Evolutionary conservation across 768 basidiomycete genomes (phyloP), one percentile per base, ranked within the genome.

Genomic region (Gymnopilus dilepis): DNA sequence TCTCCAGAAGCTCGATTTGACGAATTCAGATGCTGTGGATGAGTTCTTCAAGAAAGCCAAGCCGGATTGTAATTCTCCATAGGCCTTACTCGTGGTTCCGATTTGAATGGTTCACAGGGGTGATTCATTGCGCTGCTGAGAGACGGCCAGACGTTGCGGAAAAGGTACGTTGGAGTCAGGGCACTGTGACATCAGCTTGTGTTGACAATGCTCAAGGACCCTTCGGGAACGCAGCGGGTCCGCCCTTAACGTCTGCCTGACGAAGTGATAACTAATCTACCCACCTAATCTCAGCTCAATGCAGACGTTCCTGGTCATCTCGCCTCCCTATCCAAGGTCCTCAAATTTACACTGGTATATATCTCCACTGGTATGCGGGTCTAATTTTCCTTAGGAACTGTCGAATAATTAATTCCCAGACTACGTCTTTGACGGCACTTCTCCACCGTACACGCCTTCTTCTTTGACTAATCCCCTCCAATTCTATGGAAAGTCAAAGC

Each of bases 51-150:
- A 67, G 0, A 77, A 83, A 21, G 82, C 85, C 72, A 82, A 82
- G 58, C 92, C 94, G 0, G 77, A 89, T 58, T 93, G 93, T 94
- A 74, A 69, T 51, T 47, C 13, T 2, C 45, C 34, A 55, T 40
- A 31, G 24, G 9, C n/a, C 15, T 40, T 33, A 38, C 28, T 41
- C 30, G 19, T 19, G 19, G 24, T 38, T 40, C 21, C 13, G 17
- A 45, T n/a, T 41, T 53, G 19, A 56, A 48, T 19, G 22, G 31
- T 45, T 34, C 31, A 47, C 70, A 91, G 89, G 90, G 87, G 86
- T 98, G 38, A 87, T 99, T 15, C 97, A 99, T 70, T 97, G 95
- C 69, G 97, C 97, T 13, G 97, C 97, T 2, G 96, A 99, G 76
- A 78, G 97, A 62, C 80, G 95, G 43, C 95, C 96, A 4, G 95